phyloP scores from a whole-genome alignment of 2,329 filamentous ascomycete species.

The Aspergillus niger region DNA sequence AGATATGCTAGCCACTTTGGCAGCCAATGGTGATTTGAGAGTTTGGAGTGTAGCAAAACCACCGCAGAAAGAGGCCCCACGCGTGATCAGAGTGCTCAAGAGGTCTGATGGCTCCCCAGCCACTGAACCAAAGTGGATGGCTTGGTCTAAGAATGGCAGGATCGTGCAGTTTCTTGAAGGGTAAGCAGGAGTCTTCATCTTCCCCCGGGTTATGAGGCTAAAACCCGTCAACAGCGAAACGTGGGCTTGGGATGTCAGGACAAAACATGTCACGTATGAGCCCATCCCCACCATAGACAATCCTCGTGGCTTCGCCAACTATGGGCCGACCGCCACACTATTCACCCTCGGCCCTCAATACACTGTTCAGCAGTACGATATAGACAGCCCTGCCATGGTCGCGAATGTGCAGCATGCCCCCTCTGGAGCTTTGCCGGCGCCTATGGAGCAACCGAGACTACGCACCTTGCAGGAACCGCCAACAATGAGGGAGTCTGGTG shows the following conservation, averaged over 20 bases:
- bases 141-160: slow-evolving; percentile 96
- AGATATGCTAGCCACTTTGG: slow-evolving; percentile 95
- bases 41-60: slow-evolving; percentile 95
- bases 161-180: slow-evolving; percentile 90
- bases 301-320: slow-evolving; percentile 79
- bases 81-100: slow-evolving; percentile 84
- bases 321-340: slow-evolving; percentile 84
- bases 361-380: slow-evolving; percentile 91
- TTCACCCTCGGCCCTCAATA: slow-evolving; percentile 89
- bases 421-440: slow-evolving; percentile 74
- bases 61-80: slow-evolving; percentile 72
- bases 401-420: slow-evolving; percentile 85
- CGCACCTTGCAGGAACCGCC: slow-evolving; percentile 39
- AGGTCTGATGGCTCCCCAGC: slow-evolving; percentile 69
- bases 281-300: slow-evolving; percentile 81
- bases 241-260: slow-evolving; percentile 93
- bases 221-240: slow-evolving; percentile 65
- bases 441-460: slow-evolving; percentile 66
- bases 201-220: neutral
- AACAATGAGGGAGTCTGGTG: slow-evolving; percentile 72
- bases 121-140: slow-evolving; percentile 88
- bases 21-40: slow-evolving; percentile 83
- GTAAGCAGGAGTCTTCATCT: slow-evolving; percentile 57
- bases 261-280: slow-evolving; percentile 94
- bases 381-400: slow-evolving; percentile 82